phyloP scores from a whole-genome alignment of 805 yeast species.

The Zygoascus bituminiphila region DNA sequence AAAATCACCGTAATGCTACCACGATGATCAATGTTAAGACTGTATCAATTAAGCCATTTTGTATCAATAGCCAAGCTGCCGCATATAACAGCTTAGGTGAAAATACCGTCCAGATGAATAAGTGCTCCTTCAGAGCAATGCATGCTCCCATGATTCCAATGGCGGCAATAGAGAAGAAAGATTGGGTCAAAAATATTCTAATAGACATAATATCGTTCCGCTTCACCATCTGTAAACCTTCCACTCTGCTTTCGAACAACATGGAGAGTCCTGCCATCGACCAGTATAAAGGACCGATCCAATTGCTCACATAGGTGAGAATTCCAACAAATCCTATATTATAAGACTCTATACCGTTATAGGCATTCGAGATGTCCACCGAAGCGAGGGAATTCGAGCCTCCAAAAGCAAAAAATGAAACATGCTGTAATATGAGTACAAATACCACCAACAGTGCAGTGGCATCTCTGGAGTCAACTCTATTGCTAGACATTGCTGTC shows the following conservation, averaged over 20 bases:
- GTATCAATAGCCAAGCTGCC: constrained; percentile 53
- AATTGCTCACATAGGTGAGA: constrained; percentile 74
- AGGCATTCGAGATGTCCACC: constrained; percentile 82
- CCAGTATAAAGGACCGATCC: constrained; percentile 83
- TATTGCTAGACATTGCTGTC: constrained; percentile 8
- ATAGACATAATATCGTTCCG: not conserved
- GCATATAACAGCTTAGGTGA: constrained; percentile 84
- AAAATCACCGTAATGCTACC: not conserved
- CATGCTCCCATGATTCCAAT: constrained; percentile 61
- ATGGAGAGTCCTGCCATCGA: constrained; percentile 40
- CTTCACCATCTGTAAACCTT: constrained; percentile 9
- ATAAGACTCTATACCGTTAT: constrained; percentile 75
- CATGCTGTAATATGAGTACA: constrained; percentile 54
- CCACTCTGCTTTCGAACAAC: constrained; percentile 26
- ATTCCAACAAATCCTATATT: constrained; percentile 64
- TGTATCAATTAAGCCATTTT: constrained; percentile 21
- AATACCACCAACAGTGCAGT: constrained; percentile 25
- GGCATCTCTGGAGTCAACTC: constrained; percentile 11
- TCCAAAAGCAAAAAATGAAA: constrained; percentile 79
- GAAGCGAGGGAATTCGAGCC: constrained; percentile 90
- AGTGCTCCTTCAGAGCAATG: constrained; percentile 64
- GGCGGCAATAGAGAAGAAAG: constrained; percentile 55
- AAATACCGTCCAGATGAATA: constrained; percentile 96
- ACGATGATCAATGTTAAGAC: constrained; percentile 4
- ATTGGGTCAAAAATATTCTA: constrained; percentile 24